phyloP scores from a whole-genome alignment of 306 rosid genomes.

The Trifolium subterraneum region DNA sequence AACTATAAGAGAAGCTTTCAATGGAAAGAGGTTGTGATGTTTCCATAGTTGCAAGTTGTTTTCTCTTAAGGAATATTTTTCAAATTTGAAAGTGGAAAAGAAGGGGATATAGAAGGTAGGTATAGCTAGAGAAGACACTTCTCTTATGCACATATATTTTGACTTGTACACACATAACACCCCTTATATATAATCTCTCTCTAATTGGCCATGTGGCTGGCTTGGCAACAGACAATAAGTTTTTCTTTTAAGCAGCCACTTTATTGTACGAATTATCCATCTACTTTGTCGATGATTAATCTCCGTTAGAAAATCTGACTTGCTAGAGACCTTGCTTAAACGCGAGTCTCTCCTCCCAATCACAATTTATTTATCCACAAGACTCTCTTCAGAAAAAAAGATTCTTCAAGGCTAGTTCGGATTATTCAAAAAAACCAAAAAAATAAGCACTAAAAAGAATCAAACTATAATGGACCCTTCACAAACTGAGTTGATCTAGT shows the following conservation, averaged over 20 bases:
- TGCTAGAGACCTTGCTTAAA: no score
- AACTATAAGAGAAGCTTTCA: constrained; percentile 97
- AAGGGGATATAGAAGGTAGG: constrained; percentile 46
- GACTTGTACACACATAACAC: constrained; percentile 27
- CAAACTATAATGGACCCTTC: no score
- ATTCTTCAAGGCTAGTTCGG: no score
- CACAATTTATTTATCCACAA: background rate
- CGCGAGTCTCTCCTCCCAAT: no score
- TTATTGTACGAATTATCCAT: background rate
- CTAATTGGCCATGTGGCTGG: constrained; percentile 71
- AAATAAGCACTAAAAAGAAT: no score
- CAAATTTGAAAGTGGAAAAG: constrained; percentile 27
- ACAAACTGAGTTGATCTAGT: no score
- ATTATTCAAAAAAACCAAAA: no score
- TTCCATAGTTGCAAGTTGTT: constrained; percentile 65
- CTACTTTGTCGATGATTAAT: background rate
- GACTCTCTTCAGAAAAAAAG: background rate
- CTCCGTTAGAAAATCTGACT: background rate
- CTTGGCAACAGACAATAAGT: constrained; percentile 59
- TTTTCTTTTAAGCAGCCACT: constrained; percentile 36
- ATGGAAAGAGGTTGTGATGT: constrained; percentile 86
- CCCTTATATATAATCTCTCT: constrained; percentile 59
- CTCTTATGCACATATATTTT: constrained; percentile 50
- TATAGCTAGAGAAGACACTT: constrained; percentile 50
- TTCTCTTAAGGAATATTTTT: constrained; percentile 27